Percentiles rank a stretch among this genome's conserved stretches.
Evolutionary conservation across 352 stramenopile genomes (phyloP).

Genomic region (Pythium rhizo-oryzae): DNA sequence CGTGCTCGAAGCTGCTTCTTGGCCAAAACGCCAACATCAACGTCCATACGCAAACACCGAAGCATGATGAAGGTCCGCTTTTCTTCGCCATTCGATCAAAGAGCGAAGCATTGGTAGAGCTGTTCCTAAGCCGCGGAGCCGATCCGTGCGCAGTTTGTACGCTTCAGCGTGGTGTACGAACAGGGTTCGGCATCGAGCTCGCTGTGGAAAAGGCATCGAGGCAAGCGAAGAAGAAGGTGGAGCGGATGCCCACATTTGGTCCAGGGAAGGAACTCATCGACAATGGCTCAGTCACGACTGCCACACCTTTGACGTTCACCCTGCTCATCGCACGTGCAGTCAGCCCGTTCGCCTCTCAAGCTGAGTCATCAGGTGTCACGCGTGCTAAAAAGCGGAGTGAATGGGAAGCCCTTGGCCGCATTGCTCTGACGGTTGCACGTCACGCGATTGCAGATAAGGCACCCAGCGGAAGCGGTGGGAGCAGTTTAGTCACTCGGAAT

Average conservation of each 20-base stretch:
- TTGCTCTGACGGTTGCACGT: conserved; percentile 42
- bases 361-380: conserved; percentile 15
- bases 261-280: conserved; percentile 22
- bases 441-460: conserved; percentile 37
- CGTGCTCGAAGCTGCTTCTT: conserved; percentile 51
- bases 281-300: conserved; percentile 22
- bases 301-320: conserved; percentile 52
- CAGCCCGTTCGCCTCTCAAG: conserved; percentile 31
- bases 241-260: conserved; percentile 10
- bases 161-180: conserved; percentile 34
- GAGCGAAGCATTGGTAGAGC: conserved; percentile 46
- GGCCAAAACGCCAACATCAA: conserved; percentile 42
- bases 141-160: conserved; percentile 46
- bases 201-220: conserved; percentile 1
- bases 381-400: conserved; percentile 33
- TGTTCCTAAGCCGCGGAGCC: conserved; percentile 46
- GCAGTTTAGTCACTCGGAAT: conserved; percentile 49
- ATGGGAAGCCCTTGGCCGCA: conserved; percentile 43
- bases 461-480: conserved; percentile 31
- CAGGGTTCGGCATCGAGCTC: conserved; percentile 42
- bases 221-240: neutral
- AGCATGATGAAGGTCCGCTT: conserved; percentile 48
- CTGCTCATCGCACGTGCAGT: conserved; percentile 41
- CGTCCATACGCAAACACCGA: conserved; percentile 31
- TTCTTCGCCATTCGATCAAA: conserved; percentile 67